Base-by-base conservation (phyloP, 345 rosid genomes). In the Salix viminalis region DNA sequence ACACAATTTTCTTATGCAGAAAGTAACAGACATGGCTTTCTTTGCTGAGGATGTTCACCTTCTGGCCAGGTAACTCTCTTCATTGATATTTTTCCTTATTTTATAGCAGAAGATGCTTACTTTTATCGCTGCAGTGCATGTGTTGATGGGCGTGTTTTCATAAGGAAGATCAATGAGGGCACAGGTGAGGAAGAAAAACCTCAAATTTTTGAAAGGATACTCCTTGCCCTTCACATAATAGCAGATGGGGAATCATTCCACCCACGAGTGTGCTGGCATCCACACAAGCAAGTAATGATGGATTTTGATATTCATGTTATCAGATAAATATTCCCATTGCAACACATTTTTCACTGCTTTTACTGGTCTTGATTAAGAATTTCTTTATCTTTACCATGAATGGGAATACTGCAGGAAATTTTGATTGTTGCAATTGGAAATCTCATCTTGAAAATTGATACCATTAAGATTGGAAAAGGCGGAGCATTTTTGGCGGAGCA, bases 221-320 rank as follows among this genome's bases (percentile, higher is more conserved):
- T 88, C 65, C 70, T 87, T 79, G 92, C 97, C 68, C 83, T 92
- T 83, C 94, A 92, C 76, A 87, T 96, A 70, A 60, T 76, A 46
- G 87, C 86, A 67, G 87, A 89, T 72, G 89, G 73, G 60, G 90
- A 91, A 64, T 70, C 83, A 48, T 82, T 79, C 66, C 93, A 91
- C 79, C 98, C 99, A 24, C 90, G 90, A 65, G 87, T 93, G 66
- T 96, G 97, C 83, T 96, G 99, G 99, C 98, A 96, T 78, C 88
- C 88, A 77, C 91, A 92, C 89, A 96, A 90, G 78, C 97, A 92
- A 84, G 99, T 93, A 89, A 72, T 70, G 34, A n/a, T 73, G 30
- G 16, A 56, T 56, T 54, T 58, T 56, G 39, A 34, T n/a, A 41
- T 54, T 62, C 30, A 14, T 39, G 23, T 44, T n/a, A 41, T 62